A percentile compares a stretch with the other conserved stretches of the same genome.
Evolutionary conservation across 129 eudicot genomes (phyloP).

Genomic region (Escallonia herrerae): DNA sequence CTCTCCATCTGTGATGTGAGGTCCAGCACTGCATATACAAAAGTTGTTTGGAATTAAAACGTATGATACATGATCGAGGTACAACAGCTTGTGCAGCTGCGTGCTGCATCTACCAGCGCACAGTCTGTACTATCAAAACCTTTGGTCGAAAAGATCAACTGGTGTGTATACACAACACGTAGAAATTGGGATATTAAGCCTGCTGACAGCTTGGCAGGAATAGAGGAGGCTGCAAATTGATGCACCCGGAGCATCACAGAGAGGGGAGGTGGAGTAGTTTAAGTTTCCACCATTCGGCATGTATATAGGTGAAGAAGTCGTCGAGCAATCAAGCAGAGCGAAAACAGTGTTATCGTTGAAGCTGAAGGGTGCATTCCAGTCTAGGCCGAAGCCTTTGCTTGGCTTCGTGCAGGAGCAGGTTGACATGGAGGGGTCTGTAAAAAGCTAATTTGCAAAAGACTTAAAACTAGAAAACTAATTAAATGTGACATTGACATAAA

Average conservation of each 20-base stretch:
- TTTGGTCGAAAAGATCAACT: slow-evolving; percentile 77
- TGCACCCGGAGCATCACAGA: slow-evolving; percentile 55
- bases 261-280: slow-evolving; percentile 33
- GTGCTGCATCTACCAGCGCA: no score
- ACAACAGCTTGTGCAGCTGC: no score
- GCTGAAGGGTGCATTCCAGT: slow-evolving; percentile 78
- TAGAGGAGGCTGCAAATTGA: slow-evolving; percentile 52
- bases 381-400: slow-evolving; percentile 87
- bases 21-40: no score
- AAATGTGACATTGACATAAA: no score
- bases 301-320: slow-evolving; percentile 55
- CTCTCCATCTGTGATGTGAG: no score
- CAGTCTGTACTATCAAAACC: no score
- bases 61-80: no score
- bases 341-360: slow-evolving; percentile 65
- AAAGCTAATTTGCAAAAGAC: no score
- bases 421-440: slow-evolving; percentile 89
- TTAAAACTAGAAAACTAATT: no score
- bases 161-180: slow-evolving; percentile 91
- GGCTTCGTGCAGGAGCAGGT: slow-evolving; percentile 72
- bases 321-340: slow-evolving; percentile 66
- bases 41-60: no score
- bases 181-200: slow-evolving; percentile 48
- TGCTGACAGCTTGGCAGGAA: slow-evolving; percentile 71
- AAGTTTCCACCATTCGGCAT: slow-evolving; percentile 18